Evolutionary conservation across 305 asterid species (phyloP), one percentile per base, ranked within the genome.

Genomic region (Nicotiana rustica): DNA sequence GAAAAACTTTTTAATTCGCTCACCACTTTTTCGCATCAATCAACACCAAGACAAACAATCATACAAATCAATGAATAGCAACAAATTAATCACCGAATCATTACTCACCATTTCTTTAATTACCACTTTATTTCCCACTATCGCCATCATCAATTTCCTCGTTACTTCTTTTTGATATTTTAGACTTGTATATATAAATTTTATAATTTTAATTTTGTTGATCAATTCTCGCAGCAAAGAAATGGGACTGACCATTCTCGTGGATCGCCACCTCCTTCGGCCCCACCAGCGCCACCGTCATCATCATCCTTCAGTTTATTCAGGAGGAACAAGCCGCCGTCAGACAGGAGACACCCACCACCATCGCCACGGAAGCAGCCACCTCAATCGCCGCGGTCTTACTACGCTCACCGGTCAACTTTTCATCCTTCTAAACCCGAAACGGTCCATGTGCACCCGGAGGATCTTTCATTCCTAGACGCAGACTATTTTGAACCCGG

Each of bases 401-500:
- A 87, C 82, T 78, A 61, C 33, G 47, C 56, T 13, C 73, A 82
- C 38, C 84, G 87, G 8, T 29, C 82, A 4, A 76, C 38, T 21
- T 79, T 75, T 83, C 85, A 87, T 81, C 77, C 91, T 1, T 81
- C 90, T 38, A 77, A 55, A 41, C 67, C 91, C 7, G 92, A 90
- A 71, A 59, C 84, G 5, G 85, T 89, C 36, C 88, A 86, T 82
- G 91, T 91, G 13, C 82, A 85, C 47, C 87, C 82, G 60, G 84
- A 87, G 41, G 85, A 67, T 82, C 86, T 85, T 79, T 38, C 91
- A 49, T 86, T 85, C 1, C 86, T 77, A 6, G 76, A 92, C 80
- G 85, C 88, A 86, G 52, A 85, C 29, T 17, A 47, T 55, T 13
- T 62, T 36, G 60, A 81, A 82, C 25, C 65, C n/a, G 14, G 62